Percentiles rank a stretch among this genome's conserved stretches.
Conservation (phyloP, 805 yeast species). For the Zygosaccharomyces kombuchaensis region DNA sequence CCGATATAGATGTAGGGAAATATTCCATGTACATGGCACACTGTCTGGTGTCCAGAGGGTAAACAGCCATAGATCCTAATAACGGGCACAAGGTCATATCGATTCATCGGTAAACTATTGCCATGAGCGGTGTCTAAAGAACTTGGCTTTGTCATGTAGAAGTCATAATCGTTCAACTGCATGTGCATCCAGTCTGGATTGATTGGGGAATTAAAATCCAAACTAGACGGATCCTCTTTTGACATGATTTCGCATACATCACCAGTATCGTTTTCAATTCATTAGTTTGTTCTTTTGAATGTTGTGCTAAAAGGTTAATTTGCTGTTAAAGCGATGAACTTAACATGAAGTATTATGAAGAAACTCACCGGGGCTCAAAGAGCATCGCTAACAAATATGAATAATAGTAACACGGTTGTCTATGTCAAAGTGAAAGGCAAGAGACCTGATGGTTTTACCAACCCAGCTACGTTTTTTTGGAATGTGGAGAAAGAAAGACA, state of each 20-base stretch:
- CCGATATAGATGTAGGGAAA: constrained; percentile 77
- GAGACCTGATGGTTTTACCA: constrained; percentile 39
- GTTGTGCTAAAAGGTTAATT: constrained; percentile 2
- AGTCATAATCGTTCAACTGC: constrained; percentile 61
- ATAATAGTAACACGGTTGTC: constrained; percentile 35
- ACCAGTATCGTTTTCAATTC: background rate
- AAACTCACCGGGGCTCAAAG: background rate
- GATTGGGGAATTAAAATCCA: constrained; percentile 12
- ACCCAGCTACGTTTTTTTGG: constrained; percentile 38
- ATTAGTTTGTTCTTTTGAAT: background rate
- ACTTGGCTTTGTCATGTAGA: constrained; percentile 57
- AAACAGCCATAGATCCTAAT: constrained; percentile 72
- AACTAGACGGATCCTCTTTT: constrained; percentile 14
- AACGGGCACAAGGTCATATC: constrained; percentile 58
- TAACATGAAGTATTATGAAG: background rate
- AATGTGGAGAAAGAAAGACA: constrained; percentile 30
- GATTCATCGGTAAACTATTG: constrained; percentile 31
- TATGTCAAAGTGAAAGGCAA: constrained; percentile 43
- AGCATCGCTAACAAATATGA: constrained; percentile 15
- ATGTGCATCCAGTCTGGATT: constrained; percentile 34
- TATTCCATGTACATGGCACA: constrained; percentile 76
- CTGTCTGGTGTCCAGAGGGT: constrained; percentile 52
- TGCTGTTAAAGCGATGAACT: background rate
- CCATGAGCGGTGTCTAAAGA: constrained; percentile 46
- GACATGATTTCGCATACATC: constrained; percentile 15